Conservation (phyloP, 148 eudicot species). For the Camellia lanceoleosa region DNA sequence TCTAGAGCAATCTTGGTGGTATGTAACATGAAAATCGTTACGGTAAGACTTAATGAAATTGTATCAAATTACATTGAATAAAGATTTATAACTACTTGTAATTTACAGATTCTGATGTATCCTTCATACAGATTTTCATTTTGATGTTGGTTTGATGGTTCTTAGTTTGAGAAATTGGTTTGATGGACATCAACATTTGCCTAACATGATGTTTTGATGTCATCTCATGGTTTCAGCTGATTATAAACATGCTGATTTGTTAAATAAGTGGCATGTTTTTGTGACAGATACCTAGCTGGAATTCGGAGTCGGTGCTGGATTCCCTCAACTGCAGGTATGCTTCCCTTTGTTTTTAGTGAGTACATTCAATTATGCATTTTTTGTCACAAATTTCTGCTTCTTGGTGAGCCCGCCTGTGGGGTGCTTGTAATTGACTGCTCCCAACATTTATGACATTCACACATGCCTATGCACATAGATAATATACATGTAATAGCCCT, state of each 20-base stretch:
- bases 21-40: background rate
- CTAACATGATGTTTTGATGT: background rate
- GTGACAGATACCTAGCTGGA: constrained; percentile 17
- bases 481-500: background rate
- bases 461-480: background rate
- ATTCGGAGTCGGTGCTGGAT: background rate
- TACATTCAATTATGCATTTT: background rate
- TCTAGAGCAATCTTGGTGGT: background rate
- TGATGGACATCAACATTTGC: background rate
- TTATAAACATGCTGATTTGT: background rate
- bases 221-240: too few relatives aligned
- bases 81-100: background rate
- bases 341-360: background rate
- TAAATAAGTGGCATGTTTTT: background rate
- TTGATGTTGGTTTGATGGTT: background rate
- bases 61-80: background rate
- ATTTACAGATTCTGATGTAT: background rate
- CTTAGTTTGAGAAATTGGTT: background rate
- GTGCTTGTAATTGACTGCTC: background rate
- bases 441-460: background rate
- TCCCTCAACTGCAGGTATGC: background rate
- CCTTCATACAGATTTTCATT: background rate
- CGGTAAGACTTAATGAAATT: too few relatives aligned
- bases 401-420: background rate
- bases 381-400: background rate